Evolutionary conservation across 345 rosid species (phyloP), one percentile per base, ranked within the genome.

Genomic region (Cardamine occulta): DNA sequence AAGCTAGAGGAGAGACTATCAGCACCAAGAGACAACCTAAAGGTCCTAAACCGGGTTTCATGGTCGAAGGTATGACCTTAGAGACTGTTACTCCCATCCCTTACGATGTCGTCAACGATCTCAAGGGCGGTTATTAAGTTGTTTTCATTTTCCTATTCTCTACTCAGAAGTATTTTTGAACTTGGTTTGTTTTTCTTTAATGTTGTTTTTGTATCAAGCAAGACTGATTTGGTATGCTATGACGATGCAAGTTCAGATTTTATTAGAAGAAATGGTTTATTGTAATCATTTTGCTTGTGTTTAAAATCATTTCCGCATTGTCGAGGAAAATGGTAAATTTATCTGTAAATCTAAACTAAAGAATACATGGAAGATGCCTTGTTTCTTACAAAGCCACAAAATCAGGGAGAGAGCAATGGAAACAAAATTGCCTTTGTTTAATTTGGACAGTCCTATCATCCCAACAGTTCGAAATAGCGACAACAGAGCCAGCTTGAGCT

Each of bases 51-150:
- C 96, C 91, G 0, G 96, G 93, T 31, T 86, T 90, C 85, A 86
- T 85, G 96, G 96, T 90, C 0, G 93, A 85, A 64, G 89, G 93
- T 61, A 85, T 90, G n/a, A 86, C 86, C 2, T 54, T 88, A 72
- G 93, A 89, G 75, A 89, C 91, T 7, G 90, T 88, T 8, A 89
- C 93, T 34, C 89, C 96, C 39, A 88, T 89, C 1, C 93, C 96
- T 1, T 89, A 88, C 24, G 96, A 89, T 80, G 95, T 89, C 2
- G 91, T 88, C 55, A 89, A 89, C 24, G 95, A 89, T 71, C 90
- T 89, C 65, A 89, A 89, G 82, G 93, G 96, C 0, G 93, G 96
- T 8, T 89, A 89, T 63, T 89, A 14, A 73, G 58, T 23, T 31
- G 54, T 45, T 37, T 63, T 5, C 23, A 28, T 42, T 58, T 44